Conservation (phyloP, 2,329 filamentous ascomycete genomes). For the Fusarium nodosum region DNA sequence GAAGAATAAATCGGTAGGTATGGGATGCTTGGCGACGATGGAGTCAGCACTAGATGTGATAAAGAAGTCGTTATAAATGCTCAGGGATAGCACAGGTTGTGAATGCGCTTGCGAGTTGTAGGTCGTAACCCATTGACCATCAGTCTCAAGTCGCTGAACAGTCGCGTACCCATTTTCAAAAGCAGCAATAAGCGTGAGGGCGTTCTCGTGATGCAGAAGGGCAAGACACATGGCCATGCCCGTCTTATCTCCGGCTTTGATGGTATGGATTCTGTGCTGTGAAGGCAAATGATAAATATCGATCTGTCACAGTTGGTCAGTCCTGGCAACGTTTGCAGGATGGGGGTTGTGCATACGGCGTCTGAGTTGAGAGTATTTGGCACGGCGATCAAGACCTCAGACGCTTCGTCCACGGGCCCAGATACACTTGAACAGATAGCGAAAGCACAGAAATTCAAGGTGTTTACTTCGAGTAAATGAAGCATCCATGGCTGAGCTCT, state of each 20-base stretch:
- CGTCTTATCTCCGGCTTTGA: slow-evolving; percentile 64
- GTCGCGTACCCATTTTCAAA: slow-evolving; percentile 88
- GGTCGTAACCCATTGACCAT: slow-evolving; percentile 62
- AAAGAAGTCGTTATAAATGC: slow-evolving; percentile 70
- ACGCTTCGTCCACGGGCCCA: slow-evolving; percentile 40
- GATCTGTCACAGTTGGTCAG: slow-evolving; percentile 62
- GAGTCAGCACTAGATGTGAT: slow-evolving; percentile 88
- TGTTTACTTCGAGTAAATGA: slow-evolving; percentile 86
- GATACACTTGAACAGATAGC: slow-evolving; percentile 66
- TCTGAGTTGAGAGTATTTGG: slow-evolving; percentile 83
- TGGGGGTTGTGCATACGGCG: slow-evolving; percentile 60
- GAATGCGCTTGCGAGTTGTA: slow-evolving; percentile 78
- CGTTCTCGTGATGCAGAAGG: slow-evolving; percentile 65
- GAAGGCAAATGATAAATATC: slow-evolving; percentile 88
- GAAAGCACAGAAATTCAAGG: slow-evolving; percentile 95
- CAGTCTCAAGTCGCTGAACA: slow-evolving; percentile 67
- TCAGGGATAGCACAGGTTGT: slow-evolving; percentile 85
- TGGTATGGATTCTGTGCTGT: slow-evolving; percentile 74
- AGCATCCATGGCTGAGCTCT: slow-evolving; percentile 84
- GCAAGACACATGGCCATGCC: slow-evolving; percentile 92
- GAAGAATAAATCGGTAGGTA: slow-evolving; percentile 58
- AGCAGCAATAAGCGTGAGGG: slow-evolving; percentile 76
- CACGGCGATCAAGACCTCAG: slow-evolving; percentile 78
- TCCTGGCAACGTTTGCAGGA: background rate
- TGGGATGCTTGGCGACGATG: slow-evolving; percentile 79